Evolutionary conservation across 164 flowering plant species (phyloP).

Genomic region (Macadamia integrifolia): DNA sequence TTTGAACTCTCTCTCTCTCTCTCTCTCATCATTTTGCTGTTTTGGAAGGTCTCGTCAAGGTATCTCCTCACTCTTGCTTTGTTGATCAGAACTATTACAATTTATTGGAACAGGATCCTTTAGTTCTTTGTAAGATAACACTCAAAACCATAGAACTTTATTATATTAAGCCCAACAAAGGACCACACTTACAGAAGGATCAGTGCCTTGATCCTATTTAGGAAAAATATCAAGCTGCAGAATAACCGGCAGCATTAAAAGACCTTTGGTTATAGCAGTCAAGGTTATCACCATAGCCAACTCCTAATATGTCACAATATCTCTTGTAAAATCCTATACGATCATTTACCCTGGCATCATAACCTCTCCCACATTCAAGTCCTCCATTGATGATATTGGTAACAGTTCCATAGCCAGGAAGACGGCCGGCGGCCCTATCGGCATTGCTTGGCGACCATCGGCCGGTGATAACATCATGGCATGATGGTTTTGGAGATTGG

Average conservation of each 20-base stretch:
- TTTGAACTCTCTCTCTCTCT: too few relatives aligned
- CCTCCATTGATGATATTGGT: constrained; percentile 24
- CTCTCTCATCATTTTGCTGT: too few relatives aligned
- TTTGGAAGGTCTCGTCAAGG: too few relatives aligned
- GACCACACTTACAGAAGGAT: too few relatives aligned
- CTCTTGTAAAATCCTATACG: constrained; percentile 20
- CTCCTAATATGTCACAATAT: constrained; percentile 21
- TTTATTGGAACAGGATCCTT: too few relatives aligned
- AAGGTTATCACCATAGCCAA: constrained; percentile 23
- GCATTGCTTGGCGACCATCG: constrained; percentile 12
- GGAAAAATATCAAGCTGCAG: too few relatives aligned
- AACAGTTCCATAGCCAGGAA: constrained; percentile 13
- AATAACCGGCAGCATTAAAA: constrained; percentile 1
- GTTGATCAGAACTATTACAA: too few relatives aligned
- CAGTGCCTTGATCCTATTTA: too few relatives aligned
- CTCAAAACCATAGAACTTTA: too few relatives aligned
- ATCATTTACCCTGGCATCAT: background rate
- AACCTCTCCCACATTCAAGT: constrained; percentile 14
- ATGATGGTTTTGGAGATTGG: constrained; percentile 28
- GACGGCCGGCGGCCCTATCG: constrained; percentile 14
- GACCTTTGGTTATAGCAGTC: constrained; percentile 36
- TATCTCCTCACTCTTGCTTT: too few relatives aligned
- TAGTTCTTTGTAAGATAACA: too few relatives aligned
- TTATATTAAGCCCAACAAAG: too few relatives aligned
- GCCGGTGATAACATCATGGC: constrained; percentile 12